Conservation (phyloP, 805 yeast species). For the Saccharomyces cerevisiae region DNA sequence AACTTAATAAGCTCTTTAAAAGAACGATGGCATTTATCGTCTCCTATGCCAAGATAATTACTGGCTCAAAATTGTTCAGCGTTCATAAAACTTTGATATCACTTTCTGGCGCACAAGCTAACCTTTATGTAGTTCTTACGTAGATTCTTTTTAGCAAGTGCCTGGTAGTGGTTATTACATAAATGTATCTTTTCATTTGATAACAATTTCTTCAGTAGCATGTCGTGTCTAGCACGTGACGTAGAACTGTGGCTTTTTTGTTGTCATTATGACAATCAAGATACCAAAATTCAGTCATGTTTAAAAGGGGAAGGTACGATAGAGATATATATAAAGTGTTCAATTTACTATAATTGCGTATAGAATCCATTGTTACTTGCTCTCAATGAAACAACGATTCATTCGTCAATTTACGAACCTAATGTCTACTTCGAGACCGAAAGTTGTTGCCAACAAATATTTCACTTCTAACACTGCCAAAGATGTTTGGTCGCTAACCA, state of each 20-base stretch:
- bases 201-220: too few species aligned
- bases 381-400: not conserved
- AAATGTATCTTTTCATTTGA: not conserved
- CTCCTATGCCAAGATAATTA: not conserved
- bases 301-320: not conserved
- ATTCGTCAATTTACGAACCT: not conserved
- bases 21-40: not conserved
- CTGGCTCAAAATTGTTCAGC: not conserved
- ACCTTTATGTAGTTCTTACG: not conserved
- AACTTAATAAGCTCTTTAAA: not conserved
- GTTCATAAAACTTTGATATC: not conserved
- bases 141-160: too few species aligned
- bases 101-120: not conserved
- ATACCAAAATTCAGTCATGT: not conserved
- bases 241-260: not conserved
- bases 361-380: not conserved
- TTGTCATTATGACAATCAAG: not conserved
- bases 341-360: not conserved
- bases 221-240: not conserved
- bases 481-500: conserved; percentile 92
- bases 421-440: conserved; percentile 4
- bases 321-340: not conserved
- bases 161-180: not conserved
- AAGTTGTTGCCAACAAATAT: conserved; percentile 34
- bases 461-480: conserved; percentile 58